phyloP scores from a whole-genome alignment of 768 basidiomycete species.

The Russula olivacea region DNA sequence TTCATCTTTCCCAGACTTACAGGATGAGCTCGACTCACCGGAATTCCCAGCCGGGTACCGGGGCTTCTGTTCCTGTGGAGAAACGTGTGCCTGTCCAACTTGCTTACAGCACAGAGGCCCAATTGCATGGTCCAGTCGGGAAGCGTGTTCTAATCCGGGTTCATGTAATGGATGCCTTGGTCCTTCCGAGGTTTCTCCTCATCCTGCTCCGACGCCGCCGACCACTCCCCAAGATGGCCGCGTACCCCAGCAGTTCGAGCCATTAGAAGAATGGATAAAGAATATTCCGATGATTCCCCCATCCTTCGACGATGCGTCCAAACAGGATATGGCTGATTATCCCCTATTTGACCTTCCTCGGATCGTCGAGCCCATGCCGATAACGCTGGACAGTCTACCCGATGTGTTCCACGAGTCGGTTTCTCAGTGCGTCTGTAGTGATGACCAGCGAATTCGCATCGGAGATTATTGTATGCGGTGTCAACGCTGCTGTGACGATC shows the following conservation, averaged over 20 bases:
- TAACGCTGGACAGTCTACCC: constrained; percentile 19
- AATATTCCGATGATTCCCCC: constrained; percentile 19
- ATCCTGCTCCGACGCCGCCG: constrained; percentile 24
- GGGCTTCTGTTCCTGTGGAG: constrained; percentile 23
- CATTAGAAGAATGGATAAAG: constrained; percentile 25
- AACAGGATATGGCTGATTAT: not conserved
- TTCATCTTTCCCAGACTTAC: constrained; percentile 8
- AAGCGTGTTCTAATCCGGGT: constrained; percentile 16
- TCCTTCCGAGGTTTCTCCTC: constrained; percentile 17
- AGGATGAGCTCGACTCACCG: constrained; percentile 16
- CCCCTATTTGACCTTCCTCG: constrained; percentile 9
- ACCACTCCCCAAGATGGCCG: constrained; percentile 23
- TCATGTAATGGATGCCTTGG: constrained; percentile 21
- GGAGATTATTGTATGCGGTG: constrained; percentile 20
- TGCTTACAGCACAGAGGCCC: constrained; percentile 24
- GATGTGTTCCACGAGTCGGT: constrained; percentile 31
- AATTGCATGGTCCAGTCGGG: constrained; percentile 20
- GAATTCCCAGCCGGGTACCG: constrained; percentile 17
- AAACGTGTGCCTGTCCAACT: constrained; percentile 20
- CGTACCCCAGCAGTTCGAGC: constrained; percentile 20
- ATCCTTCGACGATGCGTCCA: constrained; percentile 8
- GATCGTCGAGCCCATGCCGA: constrained; percentile 22
- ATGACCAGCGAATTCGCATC: constrained; percentile 9
- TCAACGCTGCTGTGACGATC: constrained; percentile 20
- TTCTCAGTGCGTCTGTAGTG: constrained; percentile 12